Evolutionary conservation across 1,284 basidiomycete species (phyloP).

Genomic region (Apiotrichum brassicae): DNA sequence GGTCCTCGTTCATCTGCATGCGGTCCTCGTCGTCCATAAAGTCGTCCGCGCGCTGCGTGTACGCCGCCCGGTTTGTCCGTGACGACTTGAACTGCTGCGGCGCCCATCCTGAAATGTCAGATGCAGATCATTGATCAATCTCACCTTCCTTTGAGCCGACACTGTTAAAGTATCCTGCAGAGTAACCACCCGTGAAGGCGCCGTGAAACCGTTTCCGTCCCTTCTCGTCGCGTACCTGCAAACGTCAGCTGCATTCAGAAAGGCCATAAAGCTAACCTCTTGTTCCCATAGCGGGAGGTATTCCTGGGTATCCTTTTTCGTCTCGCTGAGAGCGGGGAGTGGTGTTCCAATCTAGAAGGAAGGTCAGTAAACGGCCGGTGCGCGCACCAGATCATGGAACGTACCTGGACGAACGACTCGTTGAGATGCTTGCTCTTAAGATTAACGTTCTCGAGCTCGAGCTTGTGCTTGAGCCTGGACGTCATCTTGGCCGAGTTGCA

Average conservation of each 20-base stretch:
- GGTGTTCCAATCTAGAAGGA: constrained; percentile 76
- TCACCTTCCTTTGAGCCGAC: constrained; percentile 91
- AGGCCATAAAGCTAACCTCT: constrained; percentile 58
- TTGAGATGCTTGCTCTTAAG: constrained; percentile 72
- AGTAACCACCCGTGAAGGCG: constrained; percentile 96
- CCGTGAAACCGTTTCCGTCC: constrained; percentile 88
- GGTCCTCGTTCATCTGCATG: constrained; percentile 66
- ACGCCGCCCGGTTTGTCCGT: constrained; percentile 60
- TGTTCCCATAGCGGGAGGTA: constrained; percentile 97
- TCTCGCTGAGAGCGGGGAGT: constrained; percentile 77
- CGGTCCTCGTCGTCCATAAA: constrained; percentile 99
- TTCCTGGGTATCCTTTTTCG: constrained; percentile 76
- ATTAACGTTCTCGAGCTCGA: constrained; percentile 67
- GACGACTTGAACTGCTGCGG: constrained; percentile 87
- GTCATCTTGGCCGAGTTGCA: constrained; percentile 42
- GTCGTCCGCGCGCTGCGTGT: constrained; percentile 67
- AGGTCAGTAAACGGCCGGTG: constrained; percentile 5
- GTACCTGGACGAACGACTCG: constrained; percentile 80
- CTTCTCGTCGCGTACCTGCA: constrained; percentile 84
- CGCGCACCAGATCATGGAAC: constrained; percentile 25
- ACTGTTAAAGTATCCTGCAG: constrained; percentile 93
- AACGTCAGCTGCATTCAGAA: background rate
- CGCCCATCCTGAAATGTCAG: constrained; percentile 95
- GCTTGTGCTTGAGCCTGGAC: constrained; percentile 54
- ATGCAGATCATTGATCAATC: too few relatives aligned